Base-by-base conservation (phyloP, 768 basidiomycete genomes). In the Hericium alpestre region DNA sequence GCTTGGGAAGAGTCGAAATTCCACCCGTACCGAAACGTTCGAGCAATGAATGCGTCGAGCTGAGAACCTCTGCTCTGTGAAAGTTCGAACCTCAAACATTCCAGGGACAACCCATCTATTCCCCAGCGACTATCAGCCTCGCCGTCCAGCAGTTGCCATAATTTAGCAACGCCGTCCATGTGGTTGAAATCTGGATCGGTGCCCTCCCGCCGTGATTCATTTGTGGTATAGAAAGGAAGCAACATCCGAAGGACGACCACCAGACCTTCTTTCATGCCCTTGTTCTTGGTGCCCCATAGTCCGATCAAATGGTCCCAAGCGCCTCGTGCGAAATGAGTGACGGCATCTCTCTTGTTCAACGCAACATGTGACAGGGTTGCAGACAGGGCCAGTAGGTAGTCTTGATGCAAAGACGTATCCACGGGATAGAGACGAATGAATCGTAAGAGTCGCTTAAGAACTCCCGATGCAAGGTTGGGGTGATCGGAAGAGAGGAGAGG, bases 241-340 rank as follows among this genome's bases (percentile, higher is more conserved):
- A 96, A 73, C 13, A 76, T 73, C 16, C 81, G 80, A 18, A 96
- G 70, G 22, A 90, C 76, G n/a, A 84, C 76, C 27, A 93, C 73
- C 16, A 97, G 73, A 47, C 82, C 79, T 67, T 94, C 93, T 66
- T 93, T 93, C 62, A 87, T 72, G 8, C 75, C 68, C 58, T 79
- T 83, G 67, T 83, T 85, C 71, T 90, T 92, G 16, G 86, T 86
- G 2, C 77, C 75, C 92, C 92, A 96, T 23, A 95, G 70, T 2
- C 70, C 71, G 2, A 93, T 74, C 5, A 97, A 65, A 2, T 69
- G 68, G 49, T 81, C 71, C 83, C 93, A 90, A 1, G 84, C 72
- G 27, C 70, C 70, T 4, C 73, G 70, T 0, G 89, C 87, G 61
- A 90, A 86, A 16, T 68, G 68, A 8, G 78, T 74, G 39, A 90